These are phyloP conservation scores for Monilinia aucupariae DNA, from an alignment of 2,329 filamentous ascomycete genomes.

Conservation along the genomic window DNA sequence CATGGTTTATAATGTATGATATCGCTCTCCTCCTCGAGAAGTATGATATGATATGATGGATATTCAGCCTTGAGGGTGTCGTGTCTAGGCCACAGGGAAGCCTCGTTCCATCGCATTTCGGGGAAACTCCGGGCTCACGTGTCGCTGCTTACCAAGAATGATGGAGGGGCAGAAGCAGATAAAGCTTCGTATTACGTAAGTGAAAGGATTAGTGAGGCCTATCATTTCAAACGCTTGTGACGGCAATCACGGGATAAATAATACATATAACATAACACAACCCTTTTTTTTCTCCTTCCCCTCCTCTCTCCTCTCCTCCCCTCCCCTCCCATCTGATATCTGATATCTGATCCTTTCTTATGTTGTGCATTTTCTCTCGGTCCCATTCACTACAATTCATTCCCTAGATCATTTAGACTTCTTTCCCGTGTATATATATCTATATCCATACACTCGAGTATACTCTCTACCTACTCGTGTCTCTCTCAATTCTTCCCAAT, in stretches of 20 bases:
- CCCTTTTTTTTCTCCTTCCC: not conserved
- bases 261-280: not conserved
- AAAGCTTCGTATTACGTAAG: not conserved
- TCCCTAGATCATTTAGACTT: not conserved
- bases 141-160: conserved; percentile 14
- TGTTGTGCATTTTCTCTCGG: not conserved
- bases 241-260: conserved; percentile 8
- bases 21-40: not conserved
- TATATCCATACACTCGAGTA: not conserved
- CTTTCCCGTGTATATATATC: not conserved
- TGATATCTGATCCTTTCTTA: too few species aligned
- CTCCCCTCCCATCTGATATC: too few species aligned
- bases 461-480: not conserved
- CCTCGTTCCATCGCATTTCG: not conserved
- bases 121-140: not conserved
- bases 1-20: conserved; percentile 35
- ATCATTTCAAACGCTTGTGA: conserved; percentile 9
- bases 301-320: too few species aligned
- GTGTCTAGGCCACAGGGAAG: not conserved
- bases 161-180: conserved; percentile 15
- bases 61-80: conserved; percentile 14
- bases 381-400: not conserved
- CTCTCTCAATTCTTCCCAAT: not conserved
- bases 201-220: not conserved
- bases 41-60: not conserved